phyloP scores from a whole-genome alignment of 2,329 filamentous ascomycete species.

The Ophiostoma montium region DNA sequence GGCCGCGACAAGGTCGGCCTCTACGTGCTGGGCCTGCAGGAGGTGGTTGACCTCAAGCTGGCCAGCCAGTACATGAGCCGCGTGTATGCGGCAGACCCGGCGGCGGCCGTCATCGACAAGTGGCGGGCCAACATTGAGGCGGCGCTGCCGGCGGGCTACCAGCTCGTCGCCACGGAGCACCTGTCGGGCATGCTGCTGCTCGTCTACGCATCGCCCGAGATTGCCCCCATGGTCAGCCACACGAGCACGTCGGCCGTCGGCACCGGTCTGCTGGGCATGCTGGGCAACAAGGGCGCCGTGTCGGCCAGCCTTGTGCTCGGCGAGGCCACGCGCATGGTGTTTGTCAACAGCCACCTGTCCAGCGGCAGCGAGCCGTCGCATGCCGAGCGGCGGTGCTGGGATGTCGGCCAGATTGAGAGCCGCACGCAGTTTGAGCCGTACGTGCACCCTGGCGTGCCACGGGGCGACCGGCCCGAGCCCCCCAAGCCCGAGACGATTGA shows the following conservation, averaged over 20 bases:
- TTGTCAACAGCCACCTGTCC: constrained; percentile 83
- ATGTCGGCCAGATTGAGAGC: constrained; percentile 61
- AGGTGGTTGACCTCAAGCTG: constrained; percentile 75
- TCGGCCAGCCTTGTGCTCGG: constrained; percentile 70
- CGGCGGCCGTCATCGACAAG: constrained; percentile 43
- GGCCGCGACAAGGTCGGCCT: constrained; percentile 63
- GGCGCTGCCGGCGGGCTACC: constrained; percentile 63
- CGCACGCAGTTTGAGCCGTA: constrained; percentile 70
- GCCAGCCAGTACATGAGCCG: constrained; percentile 62
- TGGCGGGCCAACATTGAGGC: constrained; percentile 69
- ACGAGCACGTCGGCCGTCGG: constrained; percentile 74
- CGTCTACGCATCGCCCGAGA: constrained; percentile 67
- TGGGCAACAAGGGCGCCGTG: constrained; percentile 92
- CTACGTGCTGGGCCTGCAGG: constrained; percentile 82
- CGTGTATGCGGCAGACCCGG: constrained; percentile 54
- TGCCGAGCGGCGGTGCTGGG: constrained; percentile 79
- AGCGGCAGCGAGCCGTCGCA: constrained; percentile 68
- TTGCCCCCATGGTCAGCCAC: constrained; percentile 61
- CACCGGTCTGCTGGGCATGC: constrained; percentile 80
- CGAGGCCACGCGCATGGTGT: constrained; percentile 77
- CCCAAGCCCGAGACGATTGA: constrained; percentile 38
- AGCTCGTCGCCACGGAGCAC: constrained; percentile 66
- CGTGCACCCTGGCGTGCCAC: constrained; percentile 42
- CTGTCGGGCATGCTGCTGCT: constrained; percentile 74
- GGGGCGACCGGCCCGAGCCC: constrained; percentile 44